Conservation (phyloP, 129 eudicot genomes). For the Flaveria bidentis region DNA sequence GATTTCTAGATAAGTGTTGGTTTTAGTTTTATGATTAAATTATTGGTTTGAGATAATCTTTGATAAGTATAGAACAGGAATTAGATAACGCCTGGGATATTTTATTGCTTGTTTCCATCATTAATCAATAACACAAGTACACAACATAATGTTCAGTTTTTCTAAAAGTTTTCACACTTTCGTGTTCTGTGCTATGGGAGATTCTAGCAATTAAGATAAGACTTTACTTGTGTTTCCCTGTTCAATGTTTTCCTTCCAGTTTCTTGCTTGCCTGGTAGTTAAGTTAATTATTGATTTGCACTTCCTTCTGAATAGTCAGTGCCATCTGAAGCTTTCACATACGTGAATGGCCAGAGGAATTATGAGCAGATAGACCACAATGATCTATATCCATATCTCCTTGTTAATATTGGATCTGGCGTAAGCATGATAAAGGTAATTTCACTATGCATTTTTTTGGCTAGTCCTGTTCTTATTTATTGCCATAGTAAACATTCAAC, state of each 20-base stretch:
- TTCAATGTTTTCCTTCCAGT: neutral
- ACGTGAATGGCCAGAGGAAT: constrained; percentile 63
- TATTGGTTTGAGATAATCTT: neutral
- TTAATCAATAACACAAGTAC: neutral
- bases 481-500: constrained; percentile 1
- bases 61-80: neutral
- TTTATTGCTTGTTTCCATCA: neutral
- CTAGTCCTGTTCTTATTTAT: neutral
- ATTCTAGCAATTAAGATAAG: neutral
- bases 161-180: neutral
- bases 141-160: neutral
- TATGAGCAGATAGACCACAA: constrained; percentile 72
- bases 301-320: constrained; percentile 62
- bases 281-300: constrained; percentile 20
- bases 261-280: neutral
- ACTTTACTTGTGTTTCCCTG: neutral
- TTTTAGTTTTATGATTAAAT: neutral
- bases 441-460: neutral
- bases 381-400: constrained; percentile 92
- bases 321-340: constrained; percentile 82
- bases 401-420: constrained; percentile 94
- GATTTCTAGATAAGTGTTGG: constrained; percentile 1
- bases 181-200: neutral
- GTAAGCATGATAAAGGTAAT: constrained; percentile 99
- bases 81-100: neutral